Percentiles rank a stretch among this genome's conserved stretches.
phyloP scores from a whole-genome alignment of 169 alveolate genomes.

The Plasmodium gallinaceum region DNA sequence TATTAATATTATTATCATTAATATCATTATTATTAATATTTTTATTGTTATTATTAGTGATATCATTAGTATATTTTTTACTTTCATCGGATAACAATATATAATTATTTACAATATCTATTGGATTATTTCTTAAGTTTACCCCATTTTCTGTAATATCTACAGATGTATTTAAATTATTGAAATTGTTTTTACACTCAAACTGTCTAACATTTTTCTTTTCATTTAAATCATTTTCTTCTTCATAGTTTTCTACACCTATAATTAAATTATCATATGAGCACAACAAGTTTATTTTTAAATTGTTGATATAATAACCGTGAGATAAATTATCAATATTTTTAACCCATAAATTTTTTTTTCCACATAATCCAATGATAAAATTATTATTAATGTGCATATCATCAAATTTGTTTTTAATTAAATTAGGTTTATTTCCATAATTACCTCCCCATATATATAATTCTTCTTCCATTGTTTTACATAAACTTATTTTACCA shows the following conservation, averaged over 20 bases:
- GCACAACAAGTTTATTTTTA: constrained; percentile 19
- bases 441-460: constrained; percentile 69
- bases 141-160: background rate
- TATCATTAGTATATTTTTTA: background rate
- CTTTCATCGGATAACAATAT: background rate
- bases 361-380: constrained; percentile 40
- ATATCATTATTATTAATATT: background rate
- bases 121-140: background rate
- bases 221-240: background rate
- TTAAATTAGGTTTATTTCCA: constrained; percentile 47
- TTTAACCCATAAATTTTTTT: constrained; percentile 71
- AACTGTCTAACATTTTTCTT: background rate
- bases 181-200: background rate
- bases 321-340: constrained; percentile 31
- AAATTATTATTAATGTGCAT: constrained; percentile 48
- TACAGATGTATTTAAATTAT: background rate
- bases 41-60: too few species aligned
- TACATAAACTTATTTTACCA: constrained; percentile 65
- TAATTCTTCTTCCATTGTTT: constrained; percentile 36
- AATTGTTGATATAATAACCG: constrained; percentile 63
- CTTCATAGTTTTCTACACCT: constrained; percentile 45
- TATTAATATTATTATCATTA: too few species aligned
- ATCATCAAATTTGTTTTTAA: constrained; percentile 57
- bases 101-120: constrained; percentile 5
- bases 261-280: constrained; percentile 69